These are phyloP conservation scores for Talaromyces wortmannii DNA, from an alignment of 495 filamentous ascomycete species.

Conservation along the genomic window DNA sequence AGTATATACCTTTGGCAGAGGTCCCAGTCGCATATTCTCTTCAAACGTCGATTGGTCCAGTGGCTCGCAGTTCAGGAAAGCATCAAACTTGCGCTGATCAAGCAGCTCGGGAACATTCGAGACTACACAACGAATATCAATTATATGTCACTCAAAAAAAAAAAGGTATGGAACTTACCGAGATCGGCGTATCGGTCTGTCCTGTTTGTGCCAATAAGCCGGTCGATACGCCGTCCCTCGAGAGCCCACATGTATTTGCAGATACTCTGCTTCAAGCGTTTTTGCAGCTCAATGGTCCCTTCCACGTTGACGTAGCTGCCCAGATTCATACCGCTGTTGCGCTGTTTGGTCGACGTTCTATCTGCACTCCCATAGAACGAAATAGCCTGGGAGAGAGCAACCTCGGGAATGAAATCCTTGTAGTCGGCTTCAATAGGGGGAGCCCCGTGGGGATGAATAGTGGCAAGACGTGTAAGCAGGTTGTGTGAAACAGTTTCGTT, in stretches of 20 bases:
- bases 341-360: slow-evolving; percentile 21
- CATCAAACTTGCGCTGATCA: slow-evolving; percentile 28
- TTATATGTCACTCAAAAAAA: not conserved
- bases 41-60: slow-evolving; percentile 30
- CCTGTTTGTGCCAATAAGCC: slow-evolving; percentile 32
- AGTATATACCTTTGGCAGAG: slow-evolving; percentile 29
- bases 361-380: slow-evolving; percentile 32
- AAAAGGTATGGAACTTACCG: slow-evolving; percentile 18
- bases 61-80: slow-evolving; percentile 42
- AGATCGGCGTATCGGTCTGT: slow-evolving; percentile 27
- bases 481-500: slow-evolving; percentile 52
- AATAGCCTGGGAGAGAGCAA: slow-evolving; percentile 30
- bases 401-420: slow-evolving; percentile 37
- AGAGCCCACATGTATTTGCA: slow-evolving; percentile 35
- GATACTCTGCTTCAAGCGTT: slow-evolving; percentile 28
- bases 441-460: slow-evolving; percentile 43
- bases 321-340: slow-evolving; percentile 26
- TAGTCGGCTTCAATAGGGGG: slow-evolving; percentile 33
- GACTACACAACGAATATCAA: slow-evolving; percentile 11
- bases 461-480: slow-evolving; percentile 50
- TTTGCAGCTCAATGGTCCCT: slow-evolving; percentile 33
- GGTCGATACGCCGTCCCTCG: slow-evolving; percentile 30
- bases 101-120: slow-evolving; percentile 16
- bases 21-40: slow-evolving; percentile 31
- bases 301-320: slow-evolving; percentile 33